Evolutionary conservation across 2,329 filamentous ascomycete genomes (phyloP).

Genomic region (Laburnicola sp.): DNA sequence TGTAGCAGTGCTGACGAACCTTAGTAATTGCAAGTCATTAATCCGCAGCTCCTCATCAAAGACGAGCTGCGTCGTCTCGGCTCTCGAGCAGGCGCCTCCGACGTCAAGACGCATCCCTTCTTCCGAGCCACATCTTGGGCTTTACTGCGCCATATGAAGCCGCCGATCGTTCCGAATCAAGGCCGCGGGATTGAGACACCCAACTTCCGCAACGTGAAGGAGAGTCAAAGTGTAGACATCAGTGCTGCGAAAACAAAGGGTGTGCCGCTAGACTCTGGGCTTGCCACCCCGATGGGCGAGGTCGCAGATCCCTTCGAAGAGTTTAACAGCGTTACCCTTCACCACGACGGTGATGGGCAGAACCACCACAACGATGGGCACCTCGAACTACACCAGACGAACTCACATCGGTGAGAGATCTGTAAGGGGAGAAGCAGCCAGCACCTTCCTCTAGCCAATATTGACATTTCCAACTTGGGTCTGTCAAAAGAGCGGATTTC

Average conservation of each 20-base stretch:
- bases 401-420: conserved; percentile 28
- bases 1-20: conserved; percentile 34
- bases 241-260: conserved; percentile 63
- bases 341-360: conserved; percentile 81
- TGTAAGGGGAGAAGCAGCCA: background rate
- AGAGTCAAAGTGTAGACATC: conserved; percentile 92
- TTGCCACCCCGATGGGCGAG: conserved; percentile 83
- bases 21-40: conserved; percentile 89
- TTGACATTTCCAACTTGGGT: too few relatives aligned
- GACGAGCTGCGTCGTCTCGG: conserved; percentile 93
- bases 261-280: conserved; percentile 81
- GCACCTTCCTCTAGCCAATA: background rate
- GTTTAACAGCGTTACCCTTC: conserved; percentile 96
- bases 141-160: conserved; percentile 94
- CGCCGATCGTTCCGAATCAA: conserved; percentile 91
- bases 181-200: conserved; percentile 89
- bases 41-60: conserved; percentile 95
- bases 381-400: conserved; percentile 26
- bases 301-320: conserved; percentile 91
- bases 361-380: conserved; percentile 28
- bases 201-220: conserved; percentile 98
- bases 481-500: conserved; percentile 16
- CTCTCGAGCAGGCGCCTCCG: conserved; percentile 90
- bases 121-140: conserved; percentile 97
- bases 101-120: conserved; percentile 95